Percentiles rank a stretch among this genome's conserved stretches.
Evolutionary conservation across 495 filamentous ascomycete species (phyloP).

Genomic region (Cenococcum geophilum): DNA sequence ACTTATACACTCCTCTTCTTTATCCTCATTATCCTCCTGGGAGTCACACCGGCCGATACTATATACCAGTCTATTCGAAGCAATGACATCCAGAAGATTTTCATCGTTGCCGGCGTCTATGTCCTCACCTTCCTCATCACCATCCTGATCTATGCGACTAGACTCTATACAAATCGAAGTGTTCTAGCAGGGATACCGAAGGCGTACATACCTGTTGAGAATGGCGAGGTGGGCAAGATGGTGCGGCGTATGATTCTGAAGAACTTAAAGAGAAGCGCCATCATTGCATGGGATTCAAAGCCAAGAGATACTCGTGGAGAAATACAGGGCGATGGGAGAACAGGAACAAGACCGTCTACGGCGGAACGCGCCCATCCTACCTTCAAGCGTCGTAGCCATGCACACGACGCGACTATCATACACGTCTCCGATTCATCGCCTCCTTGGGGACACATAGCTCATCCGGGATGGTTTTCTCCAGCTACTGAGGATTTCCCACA

Average conservation of each 20-base stretch:
- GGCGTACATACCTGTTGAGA: constrained; percentile 72
- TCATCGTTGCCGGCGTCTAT: constrained; percentile 75
- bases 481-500: constrained; percentile 65
- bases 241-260: constrained; percentile 69
- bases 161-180: constrained; percentile 82
- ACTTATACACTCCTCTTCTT: constrained; percentile 73
- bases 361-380: constrained; percentile 13
- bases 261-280: constrained; percentile 64
- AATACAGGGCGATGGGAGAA: constrained; percentile 17
- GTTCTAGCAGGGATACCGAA: constrained; percentile 79
- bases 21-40: constrained; percentile 62
- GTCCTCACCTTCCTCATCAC: constrained; percentile 66
- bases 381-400: constrained; percentile 20
- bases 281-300: constrained; percentile 70
- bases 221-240: constrained; percentile 64
- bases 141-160: constrained; percentile 69
- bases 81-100: constrained; percentile 67
- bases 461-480: constrained; percentile 86
- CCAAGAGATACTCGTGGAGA: constrained; percentile 52
- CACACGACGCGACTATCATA: constrained; percentile 25
- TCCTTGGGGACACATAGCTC: constrained; percentile 74
- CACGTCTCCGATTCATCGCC: constrained; percentile 42
- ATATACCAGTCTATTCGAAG: constrained; percentile 68
- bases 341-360: constrained; percentile 16
- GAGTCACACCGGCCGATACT: constrained; percentile 76